A percentile compares a stretch with the other conserved stretches of the same genome.
phyloP scores from a whole-genome alignment of 371 early-diverging fungal species.

The Rhizopus sp. region DNA sequence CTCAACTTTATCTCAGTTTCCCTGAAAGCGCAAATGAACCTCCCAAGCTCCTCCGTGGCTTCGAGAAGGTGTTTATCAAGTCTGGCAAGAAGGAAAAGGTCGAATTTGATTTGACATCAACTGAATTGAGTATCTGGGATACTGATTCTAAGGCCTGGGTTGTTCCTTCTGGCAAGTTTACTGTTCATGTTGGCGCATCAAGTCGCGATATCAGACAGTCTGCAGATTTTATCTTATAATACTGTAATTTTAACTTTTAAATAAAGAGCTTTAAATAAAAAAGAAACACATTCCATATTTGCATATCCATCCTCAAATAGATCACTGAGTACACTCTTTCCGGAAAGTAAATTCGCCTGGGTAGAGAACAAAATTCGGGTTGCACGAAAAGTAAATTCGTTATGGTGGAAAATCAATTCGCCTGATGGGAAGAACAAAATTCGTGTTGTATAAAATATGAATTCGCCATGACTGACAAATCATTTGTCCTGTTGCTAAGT shows the following conservation, averaged over 20 bases:
- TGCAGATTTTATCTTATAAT: slow-evolving; percentile 13
- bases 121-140: slow-evolving; percentile 51
- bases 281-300: too few species aligned
- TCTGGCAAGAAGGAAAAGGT: slow-evolving; percentile 25
- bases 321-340: too few species aligned
- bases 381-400: too few species aligned
- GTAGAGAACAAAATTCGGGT: too few species aligned
- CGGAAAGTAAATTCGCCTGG: too few species aligned
- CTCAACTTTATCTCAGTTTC: slow-evolving; percentile 54
- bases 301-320: too few species aligned
- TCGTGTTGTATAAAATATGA: too few species aligned
- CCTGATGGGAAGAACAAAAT: too few species aligned
- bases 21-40: slow-evolving; percentile 48
- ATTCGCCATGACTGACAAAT: too few species aligned
- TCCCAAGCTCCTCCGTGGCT: slow-evolving; percentile 52
- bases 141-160: slow-evolving; percentile 31
- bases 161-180: slow-evolving; percentile 42
- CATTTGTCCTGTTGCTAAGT: too few species aligned
- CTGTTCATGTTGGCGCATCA: slow-evolving; percentile 47
- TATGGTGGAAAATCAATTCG: too few species aligned
- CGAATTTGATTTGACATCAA: slow-evolving; percentile 29
- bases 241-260: not conserved
- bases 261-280: too few species aligned
- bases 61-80: slow-evolving; percentile 49
- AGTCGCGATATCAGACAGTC: slow-evolving; percentile 44